Evolutionary conservation across 140 eudicot genomes (phyloP), one percentile per base, ranked within the genome.

Genomic region (Stevia rebaudiana): DNA sequence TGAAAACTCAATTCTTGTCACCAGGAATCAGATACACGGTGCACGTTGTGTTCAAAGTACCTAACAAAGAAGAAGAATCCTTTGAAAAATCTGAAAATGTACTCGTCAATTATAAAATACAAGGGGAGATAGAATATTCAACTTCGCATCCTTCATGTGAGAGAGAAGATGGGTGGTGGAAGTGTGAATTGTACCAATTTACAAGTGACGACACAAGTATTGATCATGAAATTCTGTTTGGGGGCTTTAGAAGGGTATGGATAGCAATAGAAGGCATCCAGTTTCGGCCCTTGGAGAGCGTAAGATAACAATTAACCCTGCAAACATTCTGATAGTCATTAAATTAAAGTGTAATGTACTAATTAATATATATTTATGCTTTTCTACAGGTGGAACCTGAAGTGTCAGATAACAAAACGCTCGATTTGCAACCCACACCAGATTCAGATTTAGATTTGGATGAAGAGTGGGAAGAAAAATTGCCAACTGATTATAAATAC

Each of bases 91-190:
- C n/a, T 7, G 11, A 53, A 8, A 16, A 6, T 39, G 8, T 58
- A 13, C 10, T 3, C 22, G 44, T 71, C 62, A 11, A 24, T 36
- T 71, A 71, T 35, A 36, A 0, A 48, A 60, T 71, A 37, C 46
- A 39, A 47, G 69, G 63, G 53, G 62, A 16, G 23, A 60, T 7
- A 37, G 7, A 49, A 22, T 9, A 22, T 22, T 61, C n/a, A 3
- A 6, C 2, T 61, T 23, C 63, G 5, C 49, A 33, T 31, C 30
- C 61, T 33, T 33, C 52, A 3, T 1, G n/a, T 23, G 4, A 37
- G 61, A 69, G 50, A 58, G 60, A 69, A 40, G 22, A 51, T 39
- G 72, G 72, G 15, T 67, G 62, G 62, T 37, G 57, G 52, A 23
- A 15, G 41, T 11, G 9, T 44, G 75, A 70, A 22, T 31, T 70